phyloP scores from a whole-genome alignment of 352 stramenopile species.

The Plasmopara muralis region DNA sequence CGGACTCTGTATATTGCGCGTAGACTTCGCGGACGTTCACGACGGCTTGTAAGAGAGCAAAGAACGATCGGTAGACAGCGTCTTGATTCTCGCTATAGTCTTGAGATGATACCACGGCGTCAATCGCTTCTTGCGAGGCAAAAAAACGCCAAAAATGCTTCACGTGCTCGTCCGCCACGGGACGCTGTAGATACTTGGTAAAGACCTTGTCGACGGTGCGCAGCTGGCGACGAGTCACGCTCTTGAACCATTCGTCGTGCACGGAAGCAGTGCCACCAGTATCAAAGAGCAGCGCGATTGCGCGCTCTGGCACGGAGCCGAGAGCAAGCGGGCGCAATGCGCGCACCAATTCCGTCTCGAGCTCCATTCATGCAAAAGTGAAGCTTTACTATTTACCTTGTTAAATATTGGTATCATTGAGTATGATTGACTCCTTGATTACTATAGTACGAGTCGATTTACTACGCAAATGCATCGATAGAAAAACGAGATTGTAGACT shows the following conservation, averaged over 20 bases:
- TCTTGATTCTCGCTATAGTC: slow-evolving; percentile 16
- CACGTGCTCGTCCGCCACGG: slow-evolving; percentile 13
- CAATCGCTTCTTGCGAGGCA: slow-evolving; percentile 39
- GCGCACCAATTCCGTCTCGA: slow-evolving; percentile 56
- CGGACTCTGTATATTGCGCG: slow-evolving; percentile 23
- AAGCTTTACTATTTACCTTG: neutral
- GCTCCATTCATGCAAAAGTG: neutral
- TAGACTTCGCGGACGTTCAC: slow-evolving; percentile 61
- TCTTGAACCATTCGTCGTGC: slow-evolving; percentile 27
- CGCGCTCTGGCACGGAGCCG: slow-evolving; percentile 35
- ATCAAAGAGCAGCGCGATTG: slow-evolving; percentile 57
- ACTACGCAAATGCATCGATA: too few relatives aligned
- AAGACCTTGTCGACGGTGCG: slow-evolving; percentile 48
- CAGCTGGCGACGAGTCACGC: slow-evolving; percentile 37
- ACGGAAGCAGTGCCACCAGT: slow-evolving; percentile 54
- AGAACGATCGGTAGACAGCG: slow-evolving; percentile 58
- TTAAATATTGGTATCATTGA: too few relatives aligned
- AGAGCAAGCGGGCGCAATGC: slow-evolving; percentile 57
- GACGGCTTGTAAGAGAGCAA: slow-evolving; percentile 48
- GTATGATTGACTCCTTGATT: too few relatives aligned
- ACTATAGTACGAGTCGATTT: too few relatives aligned
- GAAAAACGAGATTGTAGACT: too few relatives aligned
- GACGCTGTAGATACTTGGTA: slow-evolving; percentile 41
- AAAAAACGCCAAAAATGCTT: slow-evolving; percentile 55
- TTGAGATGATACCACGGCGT: slow-evolving; percentile 30